Conservation (phyloP, 2,329 filamentous ascomycete genomes). For the Juglanconis juglandina region DNA sequence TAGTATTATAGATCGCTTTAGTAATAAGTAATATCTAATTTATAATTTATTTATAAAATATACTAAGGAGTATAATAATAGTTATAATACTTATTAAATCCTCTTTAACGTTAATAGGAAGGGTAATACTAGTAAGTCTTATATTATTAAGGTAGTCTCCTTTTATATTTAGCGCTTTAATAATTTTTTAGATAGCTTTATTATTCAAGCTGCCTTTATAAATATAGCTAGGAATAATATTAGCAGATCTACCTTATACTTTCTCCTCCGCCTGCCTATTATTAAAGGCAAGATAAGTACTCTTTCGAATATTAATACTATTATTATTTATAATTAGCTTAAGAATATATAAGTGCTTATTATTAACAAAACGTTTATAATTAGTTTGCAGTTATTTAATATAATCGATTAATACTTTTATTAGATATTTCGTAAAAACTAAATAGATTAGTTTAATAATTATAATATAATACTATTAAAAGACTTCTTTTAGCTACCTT, state of each 20-base stretch:
- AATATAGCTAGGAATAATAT: too few relatives aligned
- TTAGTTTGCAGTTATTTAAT: background rate
- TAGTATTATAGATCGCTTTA: background rate
- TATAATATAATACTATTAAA: background rate
- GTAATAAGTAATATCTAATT: background rate
- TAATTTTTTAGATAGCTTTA: too few relatives aligned
- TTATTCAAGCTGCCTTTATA: too few relatives aligned
- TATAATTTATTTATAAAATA: background rate
- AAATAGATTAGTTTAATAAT: background rate
- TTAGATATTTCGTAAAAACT: background rate
- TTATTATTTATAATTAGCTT: background rate
- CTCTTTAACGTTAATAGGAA: background rate
- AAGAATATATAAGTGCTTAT: background rate
- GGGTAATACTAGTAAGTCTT: background rate
- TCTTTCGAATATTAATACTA: too few relatives aligned
- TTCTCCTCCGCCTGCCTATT: too few relatives aligned
- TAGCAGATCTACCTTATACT: too few relatives aligned
- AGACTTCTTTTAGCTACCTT: background rate
- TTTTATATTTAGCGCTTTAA: background rate
- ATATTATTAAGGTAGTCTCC: background rate
- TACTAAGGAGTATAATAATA: background rate
- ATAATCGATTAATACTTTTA: background rate
- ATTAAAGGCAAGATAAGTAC: too few relatives aligned
- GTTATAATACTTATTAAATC: background rate
- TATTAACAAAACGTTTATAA: background rate